Evolutionary conservation across 2,329 filamentous ascomycete species (phyloP).

Genomic region (Aaosphaeria arxii): DNA sequence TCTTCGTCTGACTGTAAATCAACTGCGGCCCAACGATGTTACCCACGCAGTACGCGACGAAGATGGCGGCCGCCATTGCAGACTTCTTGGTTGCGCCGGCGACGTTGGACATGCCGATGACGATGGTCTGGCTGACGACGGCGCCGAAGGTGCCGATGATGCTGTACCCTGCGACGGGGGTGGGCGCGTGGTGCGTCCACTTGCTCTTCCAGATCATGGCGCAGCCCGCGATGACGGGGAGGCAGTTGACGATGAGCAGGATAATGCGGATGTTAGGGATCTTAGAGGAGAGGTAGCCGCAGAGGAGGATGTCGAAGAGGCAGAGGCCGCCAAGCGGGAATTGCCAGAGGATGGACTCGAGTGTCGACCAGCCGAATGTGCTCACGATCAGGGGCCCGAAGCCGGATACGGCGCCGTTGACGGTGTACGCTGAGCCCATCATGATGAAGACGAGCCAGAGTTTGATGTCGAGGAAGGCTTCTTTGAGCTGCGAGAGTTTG

Average conservation of each 20-base stretch:
- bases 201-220: conserved; percentile 69
- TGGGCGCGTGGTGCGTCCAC: conserved; percentile 62
- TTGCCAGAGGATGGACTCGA: conserved; percentile 53
- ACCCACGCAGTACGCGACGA: conserved; percentile 72
- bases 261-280: conserved; percentile 63
- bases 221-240: conserved; percentile 73
- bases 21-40: conserved; percentile 76
- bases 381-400: conserved; percentile 38
- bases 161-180: conserved; percentile 68
- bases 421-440: conserved; percentile 55
- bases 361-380: conserved; percentile 42
- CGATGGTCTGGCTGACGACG: conserved; percentile 62
- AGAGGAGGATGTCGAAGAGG: conserved; percentile 62
- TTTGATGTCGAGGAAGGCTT: conserved; percentile 48
- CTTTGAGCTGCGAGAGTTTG: conserved; percentile 51
- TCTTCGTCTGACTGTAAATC: conserved; percentile 64
- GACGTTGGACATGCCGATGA: conserved; percentile 63
- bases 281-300: conserved; percentile 61
- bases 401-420: conserved; percentile 43
- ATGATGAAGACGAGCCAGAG: conserved; percentile 40
- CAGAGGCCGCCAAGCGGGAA: conserved; percentile 72
- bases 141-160: conserved; percentile 72
- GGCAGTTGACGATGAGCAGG: conserved; percentile 63
- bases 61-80: conserved; percentile 70
- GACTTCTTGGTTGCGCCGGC: conserved; percentile 77